Evolutionary conservation across 306 rosid genomes (phyloP).

Genomic region (Rubus parviflorus): DNA sequence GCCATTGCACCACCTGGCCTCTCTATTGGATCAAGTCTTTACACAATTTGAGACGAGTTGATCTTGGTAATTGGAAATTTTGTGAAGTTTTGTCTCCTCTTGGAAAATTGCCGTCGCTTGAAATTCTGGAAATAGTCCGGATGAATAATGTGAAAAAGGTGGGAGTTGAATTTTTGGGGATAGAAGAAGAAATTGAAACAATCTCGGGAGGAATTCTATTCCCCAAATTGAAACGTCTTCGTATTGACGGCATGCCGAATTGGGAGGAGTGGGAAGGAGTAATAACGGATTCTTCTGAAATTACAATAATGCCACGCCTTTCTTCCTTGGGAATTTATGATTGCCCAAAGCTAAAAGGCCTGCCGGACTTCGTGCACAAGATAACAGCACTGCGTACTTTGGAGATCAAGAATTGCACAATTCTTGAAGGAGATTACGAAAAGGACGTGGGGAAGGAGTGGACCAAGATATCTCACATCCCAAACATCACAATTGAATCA

Average conservation of each 20-base stretch:
- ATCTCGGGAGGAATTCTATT: background rate
- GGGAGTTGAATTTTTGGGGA: slow-evolving; percentile 11
- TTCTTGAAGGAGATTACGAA: background rate
- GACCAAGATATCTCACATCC: background rate
- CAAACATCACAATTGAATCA: too few species aligned
- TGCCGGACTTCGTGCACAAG: background rate
- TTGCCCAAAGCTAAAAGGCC: background rate
- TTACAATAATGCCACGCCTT: background rate
- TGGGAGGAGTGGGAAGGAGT: slow-evolving; percentile 10
- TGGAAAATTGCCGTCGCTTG: slow-evolving; percentile 4
- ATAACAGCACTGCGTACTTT: background rate
- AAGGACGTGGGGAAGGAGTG: background rate
- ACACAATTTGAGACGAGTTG: background rate
- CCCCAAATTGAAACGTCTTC: background rate
- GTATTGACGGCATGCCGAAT: rapidly evolving
- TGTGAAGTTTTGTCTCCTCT: slow-evolving; percentile 14
- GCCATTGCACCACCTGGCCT: background rate
- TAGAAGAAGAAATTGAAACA: background rate
- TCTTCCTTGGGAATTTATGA: rapidly evolving
- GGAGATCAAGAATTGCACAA: rapidly evolving
- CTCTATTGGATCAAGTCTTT: slow-evolving; percentile 1
- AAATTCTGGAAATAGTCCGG: background rate
- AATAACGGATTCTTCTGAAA: background rate
- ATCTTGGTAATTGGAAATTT: rapidly evolving
- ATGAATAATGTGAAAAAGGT: background rate